Percentiles rank a stretch among this genome's conserved stretches.
Evolutionary conservation across 164 flowering plant species (phyloP).

Genomic region (Echeveria elegans): DNA sequence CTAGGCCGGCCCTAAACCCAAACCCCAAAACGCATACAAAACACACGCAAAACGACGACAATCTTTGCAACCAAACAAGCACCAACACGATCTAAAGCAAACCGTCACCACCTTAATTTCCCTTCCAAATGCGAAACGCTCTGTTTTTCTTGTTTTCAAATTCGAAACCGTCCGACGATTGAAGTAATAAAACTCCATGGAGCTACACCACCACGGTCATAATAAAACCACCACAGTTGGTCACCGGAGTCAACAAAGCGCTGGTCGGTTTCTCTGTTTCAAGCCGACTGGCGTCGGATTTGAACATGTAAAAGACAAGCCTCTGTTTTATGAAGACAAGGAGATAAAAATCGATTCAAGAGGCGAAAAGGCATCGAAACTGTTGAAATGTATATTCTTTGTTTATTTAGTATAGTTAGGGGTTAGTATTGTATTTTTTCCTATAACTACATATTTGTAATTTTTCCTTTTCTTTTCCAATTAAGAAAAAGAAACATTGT

Average conservation of each 20-base stretch:
- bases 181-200: not conserved
- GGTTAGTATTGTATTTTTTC: no score
- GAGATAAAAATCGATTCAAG: not conserved
- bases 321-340: not conserved
- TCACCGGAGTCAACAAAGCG: not conserved
- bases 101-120: not conserved
- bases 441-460: no score
- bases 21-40: not conserved
- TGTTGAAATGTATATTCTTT: no score
- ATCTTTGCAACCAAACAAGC: no score
- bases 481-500: no score
- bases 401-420: no score
- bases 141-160: not conserved
- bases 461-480: no score
- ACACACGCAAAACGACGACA: not conserved
- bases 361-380: not conserved
- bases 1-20: no score
- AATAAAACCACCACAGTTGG: not conserved
- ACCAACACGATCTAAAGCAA: not conserved
- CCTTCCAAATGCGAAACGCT: not conserved
- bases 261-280: not conserved
- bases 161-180: not conserved
- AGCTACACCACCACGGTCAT: not conserved
- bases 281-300: not conserved
- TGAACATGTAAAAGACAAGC: not conserved